Evolutionary conservation across 306 rosid species (phyloP), one percentile per base, ranked within the genome.

Genomic region (Prunus salicina): DNA sequence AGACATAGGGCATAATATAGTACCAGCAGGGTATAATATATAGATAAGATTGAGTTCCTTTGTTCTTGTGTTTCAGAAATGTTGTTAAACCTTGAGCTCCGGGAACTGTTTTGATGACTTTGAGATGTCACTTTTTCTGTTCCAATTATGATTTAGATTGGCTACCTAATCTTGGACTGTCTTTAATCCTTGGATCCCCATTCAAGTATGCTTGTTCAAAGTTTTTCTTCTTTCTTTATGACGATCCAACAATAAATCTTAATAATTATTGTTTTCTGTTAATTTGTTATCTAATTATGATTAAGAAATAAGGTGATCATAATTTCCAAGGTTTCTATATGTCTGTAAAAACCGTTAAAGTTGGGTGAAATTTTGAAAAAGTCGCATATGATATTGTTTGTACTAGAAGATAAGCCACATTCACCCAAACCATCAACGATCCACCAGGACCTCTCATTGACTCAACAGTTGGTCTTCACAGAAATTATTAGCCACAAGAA

Each of bases 31-130:
- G 55, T 10, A 46, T n/a, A 20, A 41, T 11, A 41, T 38, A 38
- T 38, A 38, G 52, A 2, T 43, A 49, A 43, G 71, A 38, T 69
- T 69, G 60, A 24, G 73, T 52, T 69, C 75, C 64, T 71, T 52
- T 19, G 32, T n/a, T 55, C 49, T 52, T 28, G 27, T 28, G 10
- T 30, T 30, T 30, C 49, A 28, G 12, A 69, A 69, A 9, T 50
- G 16, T 27, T 27, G 49, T 19, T 52, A 7, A 68, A 24, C 34
- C 34, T 52, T 69, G 27, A 3, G 49, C 6, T 71, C 12, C 20
- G 53, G 27, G 28, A 18, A 70, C 49, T 71, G 75, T 51, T 11
- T 30, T 45, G 16, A 16, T 7, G 50, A 71, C 49, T 53, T 57
- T 56, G 10, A 57, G 12, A 38, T 72, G 50, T 53, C 32, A 12